Evolutionary conservation across 2,329 filamentous ascomycete genomes (phyloP), one percentile per base, ranked within the genome.

Genomic region (Blumeria hordei): DNA sequence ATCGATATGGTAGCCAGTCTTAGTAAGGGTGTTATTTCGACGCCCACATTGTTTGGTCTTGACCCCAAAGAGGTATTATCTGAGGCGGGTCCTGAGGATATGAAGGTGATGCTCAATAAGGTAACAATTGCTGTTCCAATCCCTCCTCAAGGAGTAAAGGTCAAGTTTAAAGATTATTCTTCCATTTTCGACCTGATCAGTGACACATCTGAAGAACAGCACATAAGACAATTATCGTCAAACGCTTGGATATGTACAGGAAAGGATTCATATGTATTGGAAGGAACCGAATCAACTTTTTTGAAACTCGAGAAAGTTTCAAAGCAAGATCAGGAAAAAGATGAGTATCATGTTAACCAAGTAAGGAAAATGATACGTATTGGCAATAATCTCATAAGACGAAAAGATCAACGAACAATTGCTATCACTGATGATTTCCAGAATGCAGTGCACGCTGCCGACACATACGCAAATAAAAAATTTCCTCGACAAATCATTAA

Each of bases 1-100:
- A 93, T 98, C 63, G 92, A 98, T 67, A 88, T 98, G 79, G 92
- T 96, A 0, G 83, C 88, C 0, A 87, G 81, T 39, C 71, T 96
- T 21, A 79, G 81, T 54, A 84, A 81, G 0, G 92, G 92, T 4
- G 85, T 98, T 54, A 77, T 94, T 2, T 93, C 88, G 0, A 88
- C 86, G 0, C 90, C 92, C 0, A 95, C 92, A 0, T 71, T 98
- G 1, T 95, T 96, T 62, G 92, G 92, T 1, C 77, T 98, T 7
- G 85, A 96, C 65, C 90, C 92, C 0, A 74, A 76, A 33, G 81
- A 90, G 64, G 63, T 95, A 3, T 72, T 96, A 3, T 71, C 83
- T 21, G 73, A 76, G n/a, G 78, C 78, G 5, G 78, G 76, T 9
- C 72, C 77, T 6, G 70, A 77, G 16, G 75, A 81, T 3, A 71